Base-by-base conservation (phyloP, 305 asterid genomes). In the Solanum aculeatissimum region DNA sequence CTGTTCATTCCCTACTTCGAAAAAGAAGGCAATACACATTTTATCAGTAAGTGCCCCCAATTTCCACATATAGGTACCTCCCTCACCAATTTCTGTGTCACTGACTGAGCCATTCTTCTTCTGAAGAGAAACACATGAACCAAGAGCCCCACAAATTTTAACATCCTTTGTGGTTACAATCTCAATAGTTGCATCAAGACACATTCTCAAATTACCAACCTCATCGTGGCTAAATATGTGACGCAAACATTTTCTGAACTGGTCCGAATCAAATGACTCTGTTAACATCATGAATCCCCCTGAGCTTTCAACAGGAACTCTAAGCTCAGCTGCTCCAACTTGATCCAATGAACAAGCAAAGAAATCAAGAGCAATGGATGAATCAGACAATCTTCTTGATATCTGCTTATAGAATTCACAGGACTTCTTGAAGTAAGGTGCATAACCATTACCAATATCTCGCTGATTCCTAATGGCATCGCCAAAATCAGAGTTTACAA, bases 331-430 rank as follows among this genome's bases (percentile, higher is more conserved):
- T 58, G 95, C 98, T 85, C 99, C 99, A 57, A 97, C 94, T 91
- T 95, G 99, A 87, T 97, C 98, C 87, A 97, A 89, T 77, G 98
- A 92, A 87, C 98, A 95, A 79, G 97, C 98, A 84, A 97, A 95
- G 25, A 97, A 93, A 89, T 97, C 98, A 69, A 97, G 98, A 89
- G 92, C 85, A 87, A 94, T 88, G 69, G 98, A 95, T 19, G 95
- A 92, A 66, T 89, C 92, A 21, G 91, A 90, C 85, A 97, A 82
- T 85, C 98, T 92, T 81, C 82, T 91, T 55, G 98, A 92, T 88
- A 97, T 87, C 83, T 87, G 78, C 89, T 90, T 87, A 88, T 94
- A 97, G 84, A 92, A 94, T 74, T 92, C 93, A 27, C 84, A 14
- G 60, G 98, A 92, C 85, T 86, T 93, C 86, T 77, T 85, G 83